phyloP scores from a whole-genome alignment of 108 stramenopile species.

The Cyclotella baltica region DNA sequence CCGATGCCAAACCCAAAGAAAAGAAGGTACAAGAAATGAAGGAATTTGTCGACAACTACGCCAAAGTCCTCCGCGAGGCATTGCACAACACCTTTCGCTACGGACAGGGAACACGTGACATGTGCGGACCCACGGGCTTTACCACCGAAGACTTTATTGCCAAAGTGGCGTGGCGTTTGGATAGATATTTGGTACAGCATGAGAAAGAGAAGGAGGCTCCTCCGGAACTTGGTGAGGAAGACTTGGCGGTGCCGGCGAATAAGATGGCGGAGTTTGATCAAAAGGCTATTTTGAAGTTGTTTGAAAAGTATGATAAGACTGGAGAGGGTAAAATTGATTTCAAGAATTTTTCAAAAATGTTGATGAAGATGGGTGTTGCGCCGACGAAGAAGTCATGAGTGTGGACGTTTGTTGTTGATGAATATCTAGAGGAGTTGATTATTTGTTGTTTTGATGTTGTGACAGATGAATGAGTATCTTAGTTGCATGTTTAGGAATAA shows the following conservation, averaged over 20 bases:
- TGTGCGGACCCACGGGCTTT: constrained; percentile 94
- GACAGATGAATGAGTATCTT: too few relatives aligned
- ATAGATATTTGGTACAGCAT: constrained; percentile 83
- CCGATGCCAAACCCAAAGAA: constrained; percentile 71
- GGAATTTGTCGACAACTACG: constrained; percentile 77
- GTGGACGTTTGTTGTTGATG: too few relatives aligned
- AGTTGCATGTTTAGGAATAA: too few relatives aligned
- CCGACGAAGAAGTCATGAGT: constrained; percentile 69
- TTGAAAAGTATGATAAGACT: constrained; percentile 89
- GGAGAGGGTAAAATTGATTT: constrained; percentile 90
- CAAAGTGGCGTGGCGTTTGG: constrained; percentile 93
- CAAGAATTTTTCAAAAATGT: constrained; percentile 90
- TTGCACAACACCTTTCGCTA: constrained; percentile 97
- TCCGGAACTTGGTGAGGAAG: constrained; percentile 76
- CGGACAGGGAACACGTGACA: constrained; percentile 96
- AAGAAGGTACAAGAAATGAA: constrained; percentile 53
- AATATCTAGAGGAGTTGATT: too few relatives aligned
- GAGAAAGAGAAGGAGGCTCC: constrained; percentile 76
- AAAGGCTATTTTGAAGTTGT: constrained; percentile 83
- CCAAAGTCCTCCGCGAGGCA: constrained; percentile 79
- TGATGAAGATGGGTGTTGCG: constrained; percentile 94
- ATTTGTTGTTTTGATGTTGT: too few relatives aligned
- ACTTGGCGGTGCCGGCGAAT: constrained; percentile 72
- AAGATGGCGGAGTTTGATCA: constrained; percentile 78
- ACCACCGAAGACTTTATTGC: constrained; percentile 95